Evolutionary conservation across 139 green algal species (phyloP).

Genomic region (Chlorella vulgaris): DNA sequence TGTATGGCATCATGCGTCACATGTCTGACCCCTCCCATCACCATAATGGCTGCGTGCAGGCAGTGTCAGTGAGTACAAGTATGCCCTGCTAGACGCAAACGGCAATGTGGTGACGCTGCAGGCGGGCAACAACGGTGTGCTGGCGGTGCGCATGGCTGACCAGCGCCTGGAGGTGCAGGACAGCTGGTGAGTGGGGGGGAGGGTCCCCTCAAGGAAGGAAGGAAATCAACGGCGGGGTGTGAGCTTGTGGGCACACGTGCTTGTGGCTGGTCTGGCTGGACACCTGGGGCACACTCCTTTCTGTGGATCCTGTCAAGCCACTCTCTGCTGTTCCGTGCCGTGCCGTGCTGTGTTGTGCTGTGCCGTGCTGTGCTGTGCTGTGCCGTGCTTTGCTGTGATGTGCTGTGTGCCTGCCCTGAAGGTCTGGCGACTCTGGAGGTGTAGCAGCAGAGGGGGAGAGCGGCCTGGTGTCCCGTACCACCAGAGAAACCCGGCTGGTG

Average conservation of each 20-base stretch:
- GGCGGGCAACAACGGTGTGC: constrained; percentile 21
- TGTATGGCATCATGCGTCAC: too few species aligned
- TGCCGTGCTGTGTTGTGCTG: too few species aligned
- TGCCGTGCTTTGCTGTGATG: not conserved
- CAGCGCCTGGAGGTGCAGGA: constrained; percentile 16
- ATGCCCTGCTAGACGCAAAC: not conserved
- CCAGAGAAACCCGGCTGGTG: constrained; percentile 6
- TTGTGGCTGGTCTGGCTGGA: too few species aligned
- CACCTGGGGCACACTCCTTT: too few species aligned
- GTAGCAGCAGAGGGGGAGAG: not conserved
- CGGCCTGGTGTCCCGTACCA: not conserved
- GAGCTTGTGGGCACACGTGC: not conserved
- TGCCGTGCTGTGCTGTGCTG: too few species aligned
- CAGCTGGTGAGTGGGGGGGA: constrained; percentile 3
- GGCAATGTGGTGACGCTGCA: constrained; percentile 15
- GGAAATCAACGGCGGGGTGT: not conserved
- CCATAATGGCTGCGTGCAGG: not conserved
- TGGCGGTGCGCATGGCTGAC: constrained; percentile 11
- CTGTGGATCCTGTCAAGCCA: too few species aligned
- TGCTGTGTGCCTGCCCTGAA: not conserved
- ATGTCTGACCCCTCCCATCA: too few species aligned
- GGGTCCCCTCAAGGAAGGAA: not conserved
- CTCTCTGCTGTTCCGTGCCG: too few species aligned
- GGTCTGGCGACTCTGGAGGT: not conserved
- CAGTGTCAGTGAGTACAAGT: constrained; percentile 20